Evolutionary conservation across 139 green algal species (phyloP).

Genomic region (Chlorella ohadii): DNA sequence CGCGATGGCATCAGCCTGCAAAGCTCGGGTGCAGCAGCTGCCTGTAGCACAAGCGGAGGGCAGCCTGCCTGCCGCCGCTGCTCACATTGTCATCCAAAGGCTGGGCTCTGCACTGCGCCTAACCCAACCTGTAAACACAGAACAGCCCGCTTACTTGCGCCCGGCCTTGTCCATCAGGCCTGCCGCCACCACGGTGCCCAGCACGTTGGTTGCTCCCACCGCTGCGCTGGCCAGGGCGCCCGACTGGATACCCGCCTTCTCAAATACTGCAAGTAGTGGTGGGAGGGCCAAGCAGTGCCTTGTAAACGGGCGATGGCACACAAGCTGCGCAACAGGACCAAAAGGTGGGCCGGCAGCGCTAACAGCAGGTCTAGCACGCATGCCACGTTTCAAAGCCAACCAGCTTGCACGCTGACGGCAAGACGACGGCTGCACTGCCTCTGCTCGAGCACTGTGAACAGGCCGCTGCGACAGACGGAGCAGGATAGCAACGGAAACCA

Average conservation of each 20-base stretch:
- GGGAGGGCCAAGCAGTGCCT: slow-evolving; percentile 84
- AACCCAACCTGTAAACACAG: too few relatives aligned
- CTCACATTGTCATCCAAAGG: neutral
- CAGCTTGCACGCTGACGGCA: too few relatives aligned
- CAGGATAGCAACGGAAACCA: too few relatives aligned
- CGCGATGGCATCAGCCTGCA: too few relatives aligned
- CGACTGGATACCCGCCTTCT: slow-evolving; percentile 84
- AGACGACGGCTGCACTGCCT: too few relatives aligned
- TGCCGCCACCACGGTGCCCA: slow-evolving; percentile 84
- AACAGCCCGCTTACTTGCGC: slow-evolving; percentile 57
- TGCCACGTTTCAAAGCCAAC: too few relatives aligned
- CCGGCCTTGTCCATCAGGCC: slow-evolving; percentile 85
- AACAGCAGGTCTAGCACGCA: too few relatives aligned
- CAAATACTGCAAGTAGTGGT: slow-evolving; percentile 78
- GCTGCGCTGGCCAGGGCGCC: slow-evolving; percentile 88
- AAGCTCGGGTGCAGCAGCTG: too few relatives aligned
- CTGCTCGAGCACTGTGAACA: too few relatives aligned
- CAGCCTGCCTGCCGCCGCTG: too few relatives aligned
- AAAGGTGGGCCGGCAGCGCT: neutral
- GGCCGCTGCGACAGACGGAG: too few relatives aligned
- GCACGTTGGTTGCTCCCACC: slow-evolving; percentile 91
- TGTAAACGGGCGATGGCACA: slow-evolving; percentile 75
- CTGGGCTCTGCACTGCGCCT: neutral
- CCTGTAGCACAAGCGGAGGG: too few relatives aligned
- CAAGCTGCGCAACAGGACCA: neutral